Conservation (phyloP, 2,329 filamentous ascomycete genomes). For the Nemania sp. region DNA sequence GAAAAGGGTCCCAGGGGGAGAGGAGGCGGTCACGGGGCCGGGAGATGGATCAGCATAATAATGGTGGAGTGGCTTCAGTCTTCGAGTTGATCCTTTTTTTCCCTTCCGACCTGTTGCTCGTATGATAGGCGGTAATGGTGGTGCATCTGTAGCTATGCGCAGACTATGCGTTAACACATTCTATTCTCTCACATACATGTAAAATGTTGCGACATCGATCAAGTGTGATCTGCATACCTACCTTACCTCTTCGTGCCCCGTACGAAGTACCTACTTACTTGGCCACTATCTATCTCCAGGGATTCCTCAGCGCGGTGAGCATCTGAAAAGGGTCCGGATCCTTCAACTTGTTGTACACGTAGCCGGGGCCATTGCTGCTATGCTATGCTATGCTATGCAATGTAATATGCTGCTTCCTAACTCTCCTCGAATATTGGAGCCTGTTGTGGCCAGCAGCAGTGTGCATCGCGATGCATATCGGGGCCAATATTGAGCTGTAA, state of each 20-base stretch:
- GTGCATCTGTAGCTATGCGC: slow-evolving; percentile 4
- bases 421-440: slow-evolving; percentile 2
- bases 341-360: slow-evolving; percentile 25
- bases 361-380: slow-evolving; percentile 13
- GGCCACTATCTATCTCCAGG: slow-evolving; percentile 15
- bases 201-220: slow-evolving; percentile 1
- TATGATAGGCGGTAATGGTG: slow-evolving; percentile 10
- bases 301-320: slow-evolving; percentile 19
- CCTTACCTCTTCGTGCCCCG: too few species aligned
- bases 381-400: slow-evolving; percentile 25
- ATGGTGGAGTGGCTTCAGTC: slow-evolving; percentile 20
- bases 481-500: slow-evolving; percentile 11
- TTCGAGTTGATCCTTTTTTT: slow-evolving; percentile 8
- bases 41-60: slow-evolving; percentile 20
- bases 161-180: background rate
- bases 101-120: slow-evolving; percentile 20
- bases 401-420: slow-evolving; percentile 12
- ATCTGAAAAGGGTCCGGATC: slow-evolving; percentile 15
- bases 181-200: background rate
- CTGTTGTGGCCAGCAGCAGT: background rate
- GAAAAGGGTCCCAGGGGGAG: slow-evolving; percentile 7
- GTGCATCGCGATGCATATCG: slow-evolving; percentile 4
- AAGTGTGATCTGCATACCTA: slow-evolving; percentile 14
- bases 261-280: too few species aligned
- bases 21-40: slow-evolving; percentile 25